Evolutionary conservation across 139 green algal species (phyloP), one percentile per base, ranked within the genome.

Genomic region (Microglena sp.): DNA sequence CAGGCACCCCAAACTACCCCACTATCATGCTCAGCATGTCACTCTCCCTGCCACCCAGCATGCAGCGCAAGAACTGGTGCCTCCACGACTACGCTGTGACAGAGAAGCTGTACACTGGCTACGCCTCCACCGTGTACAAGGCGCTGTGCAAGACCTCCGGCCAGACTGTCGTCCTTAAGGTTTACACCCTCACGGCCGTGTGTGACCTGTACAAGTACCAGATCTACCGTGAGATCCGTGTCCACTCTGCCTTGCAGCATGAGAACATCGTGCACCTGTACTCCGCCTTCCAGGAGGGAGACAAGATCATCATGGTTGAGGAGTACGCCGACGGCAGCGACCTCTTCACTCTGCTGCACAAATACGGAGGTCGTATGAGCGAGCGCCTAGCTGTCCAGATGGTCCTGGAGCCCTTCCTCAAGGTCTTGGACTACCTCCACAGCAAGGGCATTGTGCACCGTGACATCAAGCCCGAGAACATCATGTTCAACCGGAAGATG

Each of bases 201-300:
- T 84, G 78, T 45, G 78, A 81, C 50, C 71, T 84, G 33, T 79
- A 84, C 71, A 67, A 74, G 64, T 77, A 84, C 68, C 78, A 84
- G 71, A 84, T 84, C 34, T 84, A 78, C 74, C 61, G 78, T 24
- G 78, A 84, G 68, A 68, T 84, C 8, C 36, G n/a, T 15, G 62
- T 84, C 62, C 78, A 84, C 74, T 62, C 35, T 40, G 72, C 22
- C 31, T 68, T 76, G 32, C 55, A 72, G 33, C 78, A 84, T 60
- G 78, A 81, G 35, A 84, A 84, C 74, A 73, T 84, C 68, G 67
- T 84, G 29, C 70, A 70, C 46, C 74, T 84, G 34, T 79, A 72
- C 32, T 73, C 71, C 11, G 73, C 78, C 0, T 84, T 84, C 71
- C 68, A 78, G 67, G 67, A 79, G 63, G 72, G 66, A 6, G 67